Conservation (phyloP, 1,284 basidiomycete genomes). For the Marasmius fiardii region DNA sequence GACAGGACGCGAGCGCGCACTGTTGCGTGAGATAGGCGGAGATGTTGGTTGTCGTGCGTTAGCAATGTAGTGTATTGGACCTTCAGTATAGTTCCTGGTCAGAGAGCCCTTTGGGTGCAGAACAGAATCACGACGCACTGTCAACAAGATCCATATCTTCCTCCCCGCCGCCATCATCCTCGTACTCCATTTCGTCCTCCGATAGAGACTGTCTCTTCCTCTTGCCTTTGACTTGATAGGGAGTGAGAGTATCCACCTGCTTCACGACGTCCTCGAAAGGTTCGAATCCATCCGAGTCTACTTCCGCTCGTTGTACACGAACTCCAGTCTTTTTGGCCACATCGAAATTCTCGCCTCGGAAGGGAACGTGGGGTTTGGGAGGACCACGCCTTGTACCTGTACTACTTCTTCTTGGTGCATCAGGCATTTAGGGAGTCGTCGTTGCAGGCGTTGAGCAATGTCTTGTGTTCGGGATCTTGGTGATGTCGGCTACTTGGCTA, state of each 20-base stretch:
- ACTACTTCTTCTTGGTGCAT: slow-evolving; percentile 36
- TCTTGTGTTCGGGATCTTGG: neutral
- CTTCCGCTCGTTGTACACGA: slow-evolving; percentile 60
- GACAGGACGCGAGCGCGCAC: slow-evolving; percentile 49
- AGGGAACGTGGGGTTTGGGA: slow-evolving; percentile 66
- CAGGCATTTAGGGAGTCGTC: slow-evolving; percentile 6
- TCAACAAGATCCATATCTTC: slow-evolving; percentile 66
- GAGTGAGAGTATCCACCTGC: slow-evolving; percentile 63
- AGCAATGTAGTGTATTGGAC: slow-evolving; percentile 53
- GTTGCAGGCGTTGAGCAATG: neutral
- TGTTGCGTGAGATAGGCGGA: slow-evolving; percentile 42
- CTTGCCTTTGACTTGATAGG: slow-evolving; percentile 46
- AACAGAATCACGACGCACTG: slow-evolving; percentile 36
- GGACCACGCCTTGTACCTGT: slow-evolving; percentile 34
- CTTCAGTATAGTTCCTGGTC: slow-evolving; percentile 26
- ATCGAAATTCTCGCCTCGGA: slow-evolving; percentile 66
- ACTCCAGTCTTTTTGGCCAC: slow-evolving; percentile 78
- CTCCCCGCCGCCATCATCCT: slow-evolving; percentile 60
- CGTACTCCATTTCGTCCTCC: slow-evolving; percentile 31
- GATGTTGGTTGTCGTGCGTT: slow-evolving; percentile 45
- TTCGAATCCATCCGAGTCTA: slow-evolving; percentile 83
- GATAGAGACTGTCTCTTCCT: slow-evolving; percentile 37
- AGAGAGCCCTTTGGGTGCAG: neutral
- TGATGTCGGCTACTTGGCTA: neutral
- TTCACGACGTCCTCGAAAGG: slow-evolving; percentile 73